Evolutionary conservation across 78 protist genomes (phyloP).

Genomic region (Dictyostelium brefeldianum): DNA sequence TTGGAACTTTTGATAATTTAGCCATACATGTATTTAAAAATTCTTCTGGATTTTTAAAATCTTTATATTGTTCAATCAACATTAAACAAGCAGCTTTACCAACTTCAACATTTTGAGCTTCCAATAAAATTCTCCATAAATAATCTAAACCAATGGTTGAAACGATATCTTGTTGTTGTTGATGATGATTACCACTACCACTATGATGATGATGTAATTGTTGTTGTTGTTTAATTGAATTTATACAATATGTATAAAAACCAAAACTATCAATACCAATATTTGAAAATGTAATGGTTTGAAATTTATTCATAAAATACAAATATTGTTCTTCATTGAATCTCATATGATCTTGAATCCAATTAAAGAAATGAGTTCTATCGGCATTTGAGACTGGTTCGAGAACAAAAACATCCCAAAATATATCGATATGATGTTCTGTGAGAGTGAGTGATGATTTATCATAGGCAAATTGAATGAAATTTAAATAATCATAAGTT

Average conservation of each 20-base stretch:
- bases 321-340: background rate
- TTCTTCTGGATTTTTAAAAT: slow-evolving; percentile 24
- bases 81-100: slow-evolving; percentile 40
- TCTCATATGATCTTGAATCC: background rate
- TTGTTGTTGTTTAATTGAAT: slow-evolving; percentile 15
- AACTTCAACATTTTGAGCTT: slow-evolving; percentile 71
- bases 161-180: background rate
- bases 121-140: slow-evolving; percentile 81
- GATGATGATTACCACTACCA: background rate
- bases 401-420: slow-evolving; percentile 50
- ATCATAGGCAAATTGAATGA: slow-evolving; percentile 24
- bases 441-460: background rate
- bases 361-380: slow-evolving; percentile 32
- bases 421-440: slow-evolving; percentile 23
- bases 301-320: slow-evolving; percentile 32
- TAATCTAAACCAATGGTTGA: slow-evolving; percentile 58
- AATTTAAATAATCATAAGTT: slow-evolving; percentile 28
- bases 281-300: slow-evolving; percentile 25
- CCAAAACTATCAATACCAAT: slow-evolving; percentile 26
- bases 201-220: background rate
- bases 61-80: slow-evolving; percentile 42
- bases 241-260: slow-evolving; percentile 40
- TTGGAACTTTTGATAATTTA: slow-evolving; percentile 43
- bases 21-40: slow-evolving; percentile 49
- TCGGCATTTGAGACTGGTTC: slow-evolving; percentile 21